phyloP scores from a whole-genome alignment of 2,329 filamentous ascomycete species.

The Lojkania enalia region DNA sequence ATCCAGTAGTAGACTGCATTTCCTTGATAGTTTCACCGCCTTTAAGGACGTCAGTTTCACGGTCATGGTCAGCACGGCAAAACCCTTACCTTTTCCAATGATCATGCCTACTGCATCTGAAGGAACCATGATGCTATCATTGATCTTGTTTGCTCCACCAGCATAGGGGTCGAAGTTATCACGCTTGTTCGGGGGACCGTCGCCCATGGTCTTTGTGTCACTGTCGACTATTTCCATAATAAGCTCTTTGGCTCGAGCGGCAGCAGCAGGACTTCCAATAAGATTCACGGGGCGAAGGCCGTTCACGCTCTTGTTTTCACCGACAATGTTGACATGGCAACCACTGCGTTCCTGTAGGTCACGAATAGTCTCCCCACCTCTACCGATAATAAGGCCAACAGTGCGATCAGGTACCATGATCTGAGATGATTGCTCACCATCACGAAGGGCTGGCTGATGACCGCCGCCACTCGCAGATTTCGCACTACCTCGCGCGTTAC shows the following conservation, averaged over 20 bases:
- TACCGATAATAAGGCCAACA: constrained; percentile 90
- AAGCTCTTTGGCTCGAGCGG: constrained; percentile 77
- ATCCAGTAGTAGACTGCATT: constrained; percentile 84
- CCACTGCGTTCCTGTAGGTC: constrained; percentile 88
- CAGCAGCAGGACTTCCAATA: constrained; percentile 76
- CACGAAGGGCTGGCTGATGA: constrained; percentile 60
- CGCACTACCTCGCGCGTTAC: constrained; percentile 46
- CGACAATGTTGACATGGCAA: constrained; percentile 95
- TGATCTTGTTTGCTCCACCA: constrained; percentile 64
- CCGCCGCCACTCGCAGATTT: constrained; percentile 33
- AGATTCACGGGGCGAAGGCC: constrained; percentile 87
- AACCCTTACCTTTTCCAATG: constrained; percentile 72
- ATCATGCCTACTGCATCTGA: constrained; percentile 96
- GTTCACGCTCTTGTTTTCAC: constrained; percentile 90
- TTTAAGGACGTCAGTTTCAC: constrained; percentile 29
- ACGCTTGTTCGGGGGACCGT: constrained; percentile 37
- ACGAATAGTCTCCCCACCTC: constrained; percentile 88
- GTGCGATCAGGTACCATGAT: constrained; percentile 96
- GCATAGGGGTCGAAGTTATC: constrained; percentile 46
- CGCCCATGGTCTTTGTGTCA: constrained; percentile 64
- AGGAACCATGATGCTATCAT: constrained; percentile 81
- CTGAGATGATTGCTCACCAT: constrained; percentile 83
- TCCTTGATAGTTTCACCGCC: constrained; percentile 91
- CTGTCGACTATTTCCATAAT: constrained; percentile 95
- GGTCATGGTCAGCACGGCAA: not conserved